Conservation (phyloP, 805 yeast genomes). For the Kodamaea kaohsiungensis region DNA sequence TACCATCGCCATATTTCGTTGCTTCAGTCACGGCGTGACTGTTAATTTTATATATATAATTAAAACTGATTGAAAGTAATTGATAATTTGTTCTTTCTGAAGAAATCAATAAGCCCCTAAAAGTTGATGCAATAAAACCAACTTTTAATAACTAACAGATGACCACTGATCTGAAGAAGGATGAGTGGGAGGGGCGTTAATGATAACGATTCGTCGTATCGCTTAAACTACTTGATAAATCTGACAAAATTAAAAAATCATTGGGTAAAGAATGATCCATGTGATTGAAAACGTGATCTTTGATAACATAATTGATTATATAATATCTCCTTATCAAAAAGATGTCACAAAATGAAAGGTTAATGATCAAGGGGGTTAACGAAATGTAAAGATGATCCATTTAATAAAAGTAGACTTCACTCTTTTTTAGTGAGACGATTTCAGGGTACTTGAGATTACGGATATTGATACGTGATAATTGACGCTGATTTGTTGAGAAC, state of each 20-base stretch:
- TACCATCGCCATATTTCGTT: slow-evolving; percentile 14
- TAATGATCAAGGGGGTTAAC: neutral
- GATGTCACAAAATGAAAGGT: neutral
- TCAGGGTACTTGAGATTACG: neutral
- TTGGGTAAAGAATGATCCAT: neutral
- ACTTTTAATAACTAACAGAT: too few species aligned
- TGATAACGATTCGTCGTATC: too few species aligned
- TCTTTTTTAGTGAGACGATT: neutral
- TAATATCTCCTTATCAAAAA: neutral
- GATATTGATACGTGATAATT: neutral
- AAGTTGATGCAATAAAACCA: too few species aligned
- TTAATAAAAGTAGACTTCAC: neutral
- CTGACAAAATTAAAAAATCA: neutral
- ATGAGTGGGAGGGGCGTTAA: too few species aligned
- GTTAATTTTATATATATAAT: too few species aligned
- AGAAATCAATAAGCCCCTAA: too few species aligned
- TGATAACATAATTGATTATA: neutral
- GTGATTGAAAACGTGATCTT: neutral
- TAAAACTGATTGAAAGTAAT: too few species aligned
- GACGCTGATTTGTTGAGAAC: neutral
- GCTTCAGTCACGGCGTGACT: neutral
- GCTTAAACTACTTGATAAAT: too few species aligned
- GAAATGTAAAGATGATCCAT: neutral
- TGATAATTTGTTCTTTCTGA: too few species aligned
- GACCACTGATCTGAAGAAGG: too few species aligned